Conservation (phyloP, 2,329 filamentous ascomycete genomes). For the Aspergillus uvarum region DNA sequence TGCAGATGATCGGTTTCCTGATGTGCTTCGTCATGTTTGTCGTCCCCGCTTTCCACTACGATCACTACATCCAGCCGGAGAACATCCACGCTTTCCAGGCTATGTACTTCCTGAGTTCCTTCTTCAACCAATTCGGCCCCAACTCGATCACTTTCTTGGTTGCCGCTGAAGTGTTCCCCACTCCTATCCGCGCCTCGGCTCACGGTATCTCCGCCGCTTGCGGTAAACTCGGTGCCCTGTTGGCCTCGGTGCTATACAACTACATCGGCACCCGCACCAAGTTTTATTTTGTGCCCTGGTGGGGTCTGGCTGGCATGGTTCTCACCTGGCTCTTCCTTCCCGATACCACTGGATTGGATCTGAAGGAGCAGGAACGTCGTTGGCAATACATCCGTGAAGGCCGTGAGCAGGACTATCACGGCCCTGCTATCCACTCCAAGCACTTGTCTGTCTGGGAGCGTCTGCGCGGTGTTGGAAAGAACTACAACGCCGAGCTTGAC, state of each 20-base stretch:
- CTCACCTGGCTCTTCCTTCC: constrained; percentile 84
- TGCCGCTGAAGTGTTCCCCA: constrained; percentile 94
- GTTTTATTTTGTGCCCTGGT: constrained; percentile 94
- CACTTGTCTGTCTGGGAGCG: constrained; percentile 90
- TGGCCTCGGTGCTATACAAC: constrained; percentile 88
- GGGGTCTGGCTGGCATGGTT: constrained; percentile 81
- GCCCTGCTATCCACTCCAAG: constrained; percentile 84
- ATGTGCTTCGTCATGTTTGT: constrained; percentile 93
- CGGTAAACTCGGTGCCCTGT: constrained; percentile 84
- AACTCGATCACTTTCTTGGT: constrained; percentile 96
- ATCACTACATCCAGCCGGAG: constrained; percentile 71
- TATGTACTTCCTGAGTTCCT: constrained; percentile 97
- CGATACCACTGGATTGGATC: constrained; percentile 93
- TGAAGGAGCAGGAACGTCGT: constrained; percentile 94
- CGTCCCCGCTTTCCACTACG: constrained; percentile 82
- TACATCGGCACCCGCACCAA: constrained; percentile 84
- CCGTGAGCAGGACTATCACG: constrained; percentile 80
- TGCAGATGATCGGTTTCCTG: constrained; percentile 93
- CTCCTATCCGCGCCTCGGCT: constrained; percentile 85
- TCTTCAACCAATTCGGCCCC: constrained; percentile 98
- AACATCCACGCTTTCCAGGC: constrained; percentile 89
- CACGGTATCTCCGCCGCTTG: constrained; percentile 92
- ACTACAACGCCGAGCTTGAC: constrained; percentile 80
- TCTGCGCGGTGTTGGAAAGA: constrained; percentile 71
- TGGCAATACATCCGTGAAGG: constrained; percentile 84